A percentile compares a stretch with the other conserved stretches of the same genome.
Evolutionary conservation across 768 basidiomycete species (phyloP).

Genomic region (Pulveroboletus frians): DNA sequence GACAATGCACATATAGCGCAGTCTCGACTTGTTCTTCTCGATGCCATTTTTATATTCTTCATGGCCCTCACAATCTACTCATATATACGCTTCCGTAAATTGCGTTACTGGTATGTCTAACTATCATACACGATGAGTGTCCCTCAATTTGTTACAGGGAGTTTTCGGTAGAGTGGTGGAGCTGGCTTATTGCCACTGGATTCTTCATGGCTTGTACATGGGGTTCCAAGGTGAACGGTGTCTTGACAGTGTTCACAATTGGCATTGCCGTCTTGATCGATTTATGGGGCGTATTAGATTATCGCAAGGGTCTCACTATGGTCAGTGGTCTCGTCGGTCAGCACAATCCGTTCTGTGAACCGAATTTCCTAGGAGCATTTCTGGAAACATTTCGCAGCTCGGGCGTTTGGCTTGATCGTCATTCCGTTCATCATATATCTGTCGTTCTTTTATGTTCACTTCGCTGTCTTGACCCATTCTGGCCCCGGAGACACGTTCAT

Average conservation of each 20-base stretch:
- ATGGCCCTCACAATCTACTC: conserved; percentile 90
- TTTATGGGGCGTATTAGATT: conserved; percentile 90
- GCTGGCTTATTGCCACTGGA: conserved; percentile 87
- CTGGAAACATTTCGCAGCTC: conserved; percentile 81
- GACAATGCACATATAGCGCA: conserved; percentile 96
- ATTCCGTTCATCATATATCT: conserved; percentile 90
- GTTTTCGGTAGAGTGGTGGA: conserved; percentile 90
- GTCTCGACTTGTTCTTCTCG: conserved; percentile 93
- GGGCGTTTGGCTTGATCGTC: conserved; percentile 78
- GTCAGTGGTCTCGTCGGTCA: conserved; percentile 34
- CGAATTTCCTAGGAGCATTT: conserved; percentile 66
- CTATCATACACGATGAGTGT: not conserved
- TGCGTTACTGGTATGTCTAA: conserved; percentile 71
- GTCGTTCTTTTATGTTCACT: conserved; percentile 94
- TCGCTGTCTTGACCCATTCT: conserved; percentile 78
- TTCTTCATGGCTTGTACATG: conserved; percentile 93
- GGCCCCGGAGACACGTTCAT: conserved; percentile 95
- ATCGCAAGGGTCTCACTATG: conserved; percentile 74
- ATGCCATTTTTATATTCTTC: conserved; percentile 93
- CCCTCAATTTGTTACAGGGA: conserved; percentile 46
- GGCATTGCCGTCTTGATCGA: conserved; percentile 91
- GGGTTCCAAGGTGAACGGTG: conserved; percentile 96
- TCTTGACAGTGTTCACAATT: conserved; percentile 84
- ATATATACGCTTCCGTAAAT: conserved; percentile 91
- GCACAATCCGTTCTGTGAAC: not conserved